Conservation (phyloP, 1,284 basidiomycete genomes). For the Trichosporon sp. region DNA sequence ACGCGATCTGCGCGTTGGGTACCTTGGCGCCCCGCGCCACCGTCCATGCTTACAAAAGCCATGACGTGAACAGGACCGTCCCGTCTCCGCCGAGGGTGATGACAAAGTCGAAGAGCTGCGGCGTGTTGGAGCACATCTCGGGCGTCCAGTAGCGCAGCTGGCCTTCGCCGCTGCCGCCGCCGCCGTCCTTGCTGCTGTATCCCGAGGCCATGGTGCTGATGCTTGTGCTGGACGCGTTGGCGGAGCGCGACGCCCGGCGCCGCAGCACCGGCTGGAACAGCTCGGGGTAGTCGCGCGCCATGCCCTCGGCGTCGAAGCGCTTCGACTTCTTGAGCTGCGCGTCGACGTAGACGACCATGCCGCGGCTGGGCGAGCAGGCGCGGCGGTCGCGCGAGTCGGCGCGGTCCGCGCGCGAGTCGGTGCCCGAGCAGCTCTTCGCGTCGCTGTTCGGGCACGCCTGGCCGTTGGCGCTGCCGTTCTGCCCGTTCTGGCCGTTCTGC, state of each 20-base stretch:
- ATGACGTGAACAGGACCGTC: conserved; percentile 97
- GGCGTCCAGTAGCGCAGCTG: conserved; percentile 97
- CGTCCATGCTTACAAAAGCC: conserved; percentile 66
- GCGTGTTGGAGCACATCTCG: conserved; percentile 86
- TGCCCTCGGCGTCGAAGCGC: conserved; percentile 88
- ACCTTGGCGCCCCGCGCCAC: too few relatives aligned
- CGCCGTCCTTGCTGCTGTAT: conserved; percentile 5
- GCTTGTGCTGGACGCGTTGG: conserved; percentile 34
- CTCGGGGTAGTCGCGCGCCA: conserved; percentile 79
- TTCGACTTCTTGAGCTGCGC: conserved; percentile 84
- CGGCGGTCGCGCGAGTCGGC: not conserved
- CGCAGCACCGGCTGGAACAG: conserved; percentile 69
- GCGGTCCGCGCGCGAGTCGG: too few relatives aligned
- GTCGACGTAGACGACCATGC: conserved; percentile 69
- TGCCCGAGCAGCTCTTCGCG: not conserved
- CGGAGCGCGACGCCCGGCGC: conserved; percentile 59
- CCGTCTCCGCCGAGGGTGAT: conserved; percentile 98
- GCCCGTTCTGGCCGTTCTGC: not conserved
- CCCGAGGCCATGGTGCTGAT: conserved; percentile 27
- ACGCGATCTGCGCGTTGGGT: not conserved
- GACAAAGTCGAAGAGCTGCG: conserved; percentile 97
- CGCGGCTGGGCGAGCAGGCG: conserved; percentile 6
- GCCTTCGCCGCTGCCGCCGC: conserved; percentile 59
- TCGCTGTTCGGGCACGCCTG: not conserved
- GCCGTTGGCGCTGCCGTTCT: not conserved